Evolutionary conservation across 164 flowering plant genomes (phyloP), one percentile per base, ranked within the genome.

Genomic region (Liriodendron chinense): DNA sequence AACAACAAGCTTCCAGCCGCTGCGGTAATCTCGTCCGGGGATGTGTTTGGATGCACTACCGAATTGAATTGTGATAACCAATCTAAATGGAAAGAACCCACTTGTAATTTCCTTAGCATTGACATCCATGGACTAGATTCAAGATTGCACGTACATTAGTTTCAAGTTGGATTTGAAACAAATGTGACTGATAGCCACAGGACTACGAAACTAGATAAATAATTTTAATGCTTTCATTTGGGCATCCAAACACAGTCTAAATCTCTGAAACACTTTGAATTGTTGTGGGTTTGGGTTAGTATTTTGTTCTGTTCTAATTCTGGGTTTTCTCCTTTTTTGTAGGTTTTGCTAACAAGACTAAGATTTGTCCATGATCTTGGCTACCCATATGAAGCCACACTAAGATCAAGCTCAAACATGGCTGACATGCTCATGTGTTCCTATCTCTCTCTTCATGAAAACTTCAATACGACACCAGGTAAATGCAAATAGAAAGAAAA

Each of bases 291-390:
- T 13, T 16, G 0, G 1, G 50, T 20, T 13, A 0, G 47, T 53
- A 43, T 9, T 59, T 59, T 68, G n/a, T 48, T 47, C 21, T 47
- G 59, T 26, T 20, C 26, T 65, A 20, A 22, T 68, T 21, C 3
- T 53, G 59, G 59, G 18, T 53, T 47, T 26, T n/a, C 4, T 21
- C n/a, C 9, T 2, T 47, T 23, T 47, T 64, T 79, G 68, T 71
- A 89, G 91, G 82, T 92, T 68, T 72, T 92, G 85, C 74, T 90
- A 3, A 80, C 88, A 22, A 80, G 92, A 49, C 71, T 92, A 13
- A 66, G 79, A 49, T 84, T 74, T 48, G 86, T 92, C 66, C 78
- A 20, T 25, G 85, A 85, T 72, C 90, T 78, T 48, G 94, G 92
- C 1, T 80, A 79, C 66, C 94, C 90, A 3, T 86, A 86, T 80